Percentiles rank a stretch among this genome's conserved stretches.
Conservation (phyloP, 345 rosid species). For the Populus tremula region DNA sequence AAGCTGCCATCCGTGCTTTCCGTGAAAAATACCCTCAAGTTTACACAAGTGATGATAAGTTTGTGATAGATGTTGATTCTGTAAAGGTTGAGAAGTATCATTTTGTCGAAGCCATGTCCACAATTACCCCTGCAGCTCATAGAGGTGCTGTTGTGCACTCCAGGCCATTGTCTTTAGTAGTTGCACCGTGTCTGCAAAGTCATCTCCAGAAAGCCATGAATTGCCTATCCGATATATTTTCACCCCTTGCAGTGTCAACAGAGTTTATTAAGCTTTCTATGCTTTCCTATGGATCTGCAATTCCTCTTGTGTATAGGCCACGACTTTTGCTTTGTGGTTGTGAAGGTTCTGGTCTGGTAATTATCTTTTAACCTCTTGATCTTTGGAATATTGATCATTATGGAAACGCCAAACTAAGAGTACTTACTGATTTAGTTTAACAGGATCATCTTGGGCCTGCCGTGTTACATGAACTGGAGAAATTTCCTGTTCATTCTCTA, state of each 20-base stretch:
- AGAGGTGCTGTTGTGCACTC: slow-evolving; percentile 95
- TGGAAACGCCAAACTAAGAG: slow-evolving; percentile 41
- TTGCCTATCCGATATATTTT: slow-evolving; percentile 66
- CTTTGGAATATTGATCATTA: slow-evolving; percentile 13
- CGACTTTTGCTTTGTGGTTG: slow-evolving; percentile 78
- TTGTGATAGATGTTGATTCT: slow-evolving; percentile 85
- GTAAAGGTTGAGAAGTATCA: slow-evolving; percentile 85
- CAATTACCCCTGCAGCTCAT: slow-evolving; percentile 98
- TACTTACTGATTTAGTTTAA: slow-evolving; percentile 72
- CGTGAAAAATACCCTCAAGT: slow-evolving; percentile 99
- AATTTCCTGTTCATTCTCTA: slow-evolving; percentile 91
- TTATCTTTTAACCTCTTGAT: slow-evolving; percentile 32
- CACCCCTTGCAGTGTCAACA: slow-evolving; percentile 63
- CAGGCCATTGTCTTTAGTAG: slow-evolving; percentile 90
- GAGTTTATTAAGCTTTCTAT: slow-evolving; percentile 83
- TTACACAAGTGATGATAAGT: slow-evolving; percentile 95
- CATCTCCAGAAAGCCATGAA: slow-evolving; percentile 78
- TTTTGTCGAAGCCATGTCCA: slow-evolving; percentile 91
- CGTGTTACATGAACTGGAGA: slow-evolving; percentile 90
- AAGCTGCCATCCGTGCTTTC: slow-evolving; percentile 97
- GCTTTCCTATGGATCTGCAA: slow-evolving; percentile 89
- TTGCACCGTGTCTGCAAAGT: slow-evolving; percentile 81
- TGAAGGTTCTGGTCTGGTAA: slow-evolving; percentile 98
- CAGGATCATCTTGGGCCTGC: slow-evolving; percentile 99
- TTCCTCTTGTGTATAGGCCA: slow-evolving; percentile 95